Evolutionary conservation across 1,284 basidiomycete species (phyloP).

Genomic region (Sporisorium scitamineum): DNA sequence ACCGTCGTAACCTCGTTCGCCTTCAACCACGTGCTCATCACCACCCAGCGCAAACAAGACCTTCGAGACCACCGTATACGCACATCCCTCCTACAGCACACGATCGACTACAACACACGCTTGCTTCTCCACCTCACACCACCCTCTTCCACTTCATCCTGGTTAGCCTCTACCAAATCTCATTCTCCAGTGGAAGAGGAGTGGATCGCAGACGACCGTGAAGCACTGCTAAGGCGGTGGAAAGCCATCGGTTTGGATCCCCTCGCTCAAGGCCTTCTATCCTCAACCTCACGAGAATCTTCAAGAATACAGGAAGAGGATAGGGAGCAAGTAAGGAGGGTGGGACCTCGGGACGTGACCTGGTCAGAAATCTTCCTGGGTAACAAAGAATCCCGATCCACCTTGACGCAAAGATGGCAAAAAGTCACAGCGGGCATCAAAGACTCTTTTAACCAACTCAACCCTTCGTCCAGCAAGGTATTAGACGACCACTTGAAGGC

Average conservation of each 20-base stretch:
- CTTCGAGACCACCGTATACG: slow-evolving; percentile 18
- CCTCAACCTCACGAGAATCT: no score
- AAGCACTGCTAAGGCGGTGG: slow-evolving; percentile 13
- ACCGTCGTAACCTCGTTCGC: slow-evolving; percentile 44
- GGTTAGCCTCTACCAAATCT: no score
- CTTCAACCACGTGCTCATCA: slow-evolving; percentile 46
- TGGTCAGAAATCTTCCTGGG: slow-evolving; percentile 51
- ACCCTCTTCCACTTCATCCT: neutral
- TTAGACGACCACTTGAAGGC: neutral
- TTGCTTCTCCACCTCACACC: slow-evolving; percentile 22
- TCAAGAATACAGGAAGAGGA: neutral
- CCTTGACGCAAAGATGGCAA: slow-evolving; percentile 17
- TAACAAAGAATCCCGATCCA: slow-evolving; percentile 16
- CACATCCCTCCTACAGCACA: slow-evolving; percentile 20
- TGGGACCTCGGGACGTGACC: slow-evolving; percentile 22
- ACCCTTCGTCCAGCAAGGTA: neutral
- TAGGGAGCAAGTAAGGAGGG: neutral
- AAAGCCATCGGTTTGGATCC: slow-evolving; percentile 21
- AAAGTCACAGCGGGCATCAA: slow-evolving; percentile 35
- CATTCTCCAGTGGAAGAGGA: neutral
- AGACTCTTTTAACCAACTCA: slow-evolving; percentile 19
- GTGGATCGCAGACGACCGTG: slow-evolving; percentile 17
- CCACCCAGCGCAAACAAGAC: slow-evolving; percentile 33
- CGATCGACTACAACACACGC: slow-evolving; percentile 25
- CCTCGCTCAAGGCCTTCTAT: neutral